phyloP scores from a whole-genome alignment of 2,329 filamentous ascomycete species.

The Aspergillus sp. region DNA sequence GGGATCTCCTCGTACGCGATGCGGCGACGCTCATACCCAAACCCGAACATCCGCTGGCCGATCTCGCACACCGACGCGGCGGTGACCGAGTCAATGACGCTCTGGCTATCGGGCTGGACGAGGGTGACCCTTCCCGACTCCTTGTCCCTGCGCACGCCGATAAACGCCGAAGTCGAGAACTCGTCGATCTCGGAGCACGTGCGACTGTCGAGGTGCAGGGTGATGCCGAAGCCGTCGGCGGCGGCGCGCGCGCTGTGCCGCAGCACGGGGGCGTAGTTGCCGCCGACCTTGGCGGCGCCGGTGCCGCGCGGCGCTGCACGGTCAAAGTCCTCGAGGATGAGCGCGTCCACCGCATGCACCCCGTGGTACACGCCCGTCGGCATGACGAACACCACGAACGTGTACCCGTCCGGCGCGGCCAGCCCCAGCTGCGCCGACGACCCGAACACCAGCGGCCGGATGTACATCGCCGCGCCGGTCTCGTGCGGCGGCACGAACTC shows the following conservation, averaged over 20 bases:
- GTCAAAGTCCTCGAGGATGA: conserved; percentile 92
- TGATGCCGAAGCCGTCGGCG: conserved; percentile 83
- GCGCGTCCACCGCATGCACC: conserved; percentile 76
- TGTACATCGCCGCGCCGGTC: conserved; percentile 88
- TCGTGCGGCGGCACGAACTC: conserved; percentile 86
- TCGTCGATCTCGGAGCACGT: conserved; percentile 86
- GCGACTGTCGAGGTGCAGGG: conserved; percentile 85
- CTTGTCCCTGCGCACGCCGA: conserved; percentile 68
- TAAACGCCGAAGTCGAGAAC: conserved; percentile 92
- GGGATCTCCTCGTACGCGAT: conserved; percentile 61
- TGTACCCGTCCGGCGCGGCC: conserved; percentile 86
- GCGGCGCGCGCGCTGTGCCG: conserved; percentile 81
- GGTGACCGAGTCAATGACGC: conserved; percentile 84
- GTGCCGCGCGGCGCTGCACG: conserved; percentile 88
- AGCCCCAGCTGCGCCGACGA: conserved; percentile 83
- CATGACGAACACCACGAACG: conserved; percentile 83
- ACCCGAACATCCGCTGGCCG: conserved; percentile 69
- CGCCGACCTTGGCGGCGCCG: conserved; percentile 88
- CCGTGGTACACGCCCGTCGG: conserved; percentile 95
- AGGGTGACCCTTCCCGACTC: conserved; percentile 61
- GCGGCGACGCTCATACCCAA: conserved; percentile 74
- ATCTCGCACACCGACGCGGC: conserved; percentile 76
- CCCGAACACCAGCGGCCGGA: conserved; percentile 85
- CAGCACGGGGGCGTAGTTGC: conserved; percentile 92
- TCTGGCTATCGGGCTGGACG: conserved; percentile 82